Base-by-base conservation (phyloP, 805 yeast genomes). In the Yamadazyma sp. region DNA sequence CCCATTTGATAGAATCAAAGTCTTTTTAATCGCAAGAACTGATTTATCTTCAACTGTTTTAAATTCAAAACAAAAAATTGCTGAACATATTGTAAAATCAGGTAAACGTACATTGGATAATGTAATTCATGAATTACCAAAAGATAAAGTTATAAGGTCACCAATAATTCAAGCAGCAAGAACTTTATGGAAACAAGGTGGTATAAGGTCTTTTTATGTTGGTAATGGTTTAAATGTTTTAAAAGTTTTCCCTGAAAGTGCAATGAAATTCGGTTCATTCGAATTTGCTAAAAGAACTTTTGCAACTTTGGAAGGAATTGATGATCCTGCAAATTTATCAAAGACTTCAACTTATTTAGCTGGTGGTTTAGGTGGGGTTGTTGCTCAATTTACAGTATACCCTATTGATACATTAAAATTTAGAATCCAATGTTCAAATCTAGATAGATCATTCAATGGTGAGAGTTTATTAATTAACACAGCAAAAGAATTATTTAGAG, bases 281-380 rank as follows among this genome's bases (percentile, higher is more conserved):
- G 98, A 91, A 57, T 75, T 87, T 4, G 81, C 89, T 0, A 93
- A 93, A 52, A 69, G 84, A 38, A 52, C 82, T 19, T 65, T 93
- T 52, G 82, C 95, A 14, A 56, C 65, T 18, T 40, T 89, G 6
- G 96, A 87, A 59, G 95, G 95, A 10, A 80, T 78, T 5, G 70
- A 70, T 9, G 89, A 83, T 52, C 73, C 82, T 2, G 59, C 82
- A 1, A 75, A 85, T 28, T 62, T 91, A 36, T 84, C 95, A 0
- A 78, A 80, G 43, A 52, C 75, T 1, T 75, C 97, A 1, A 88
- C 96, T 0, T 93, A 88, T 54, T 57, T 86, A 21, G 88, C 96
- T 16, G 98, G 98, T 61, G 98, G 98, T 31, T 56, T 93, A 27
- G 98, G 97, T 27, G 98, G 98, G 54, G 94, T 93, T 38, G 77